Base-by-base conservation (phyloP, 495 filamentous ascomycete species). In the Trichocladium antarcticum region DNA sequence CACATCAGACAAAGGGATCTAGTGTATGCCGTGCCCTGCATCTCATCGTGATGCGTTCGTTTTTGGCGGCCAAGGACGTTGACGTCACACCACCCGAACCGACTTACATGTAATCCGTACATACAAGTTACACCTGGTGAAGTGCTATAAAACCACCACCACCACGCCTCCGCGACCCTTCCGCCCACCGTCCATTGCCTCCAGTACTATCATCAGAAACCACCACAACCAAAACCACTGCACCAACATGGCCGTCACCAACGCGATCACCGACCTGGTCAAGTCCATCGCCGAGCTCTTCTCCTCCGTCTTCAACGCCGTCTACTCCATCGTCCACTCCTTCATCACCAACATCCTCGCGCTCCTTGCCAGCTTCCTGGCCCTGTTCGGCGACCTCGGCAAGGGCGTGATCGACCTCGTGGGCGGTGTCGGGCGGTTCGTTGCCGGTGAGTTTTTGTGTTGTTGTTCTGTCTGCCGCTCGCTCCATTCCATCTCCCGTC, bases 211-310 rank as follows among this genome's bases (percentile, higher is more conserved):
- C 31, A 32, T 9, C 24, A 42, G 24, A 27, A 4, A 16, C 37
- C 4, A 32, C 14, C 8, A n/a, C 28, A 34, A 37, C 27, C 37
- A 6, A 38, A 39, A 29, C 10, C 1, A 37, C 4, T 21, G 32
- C 21, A 49, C 27, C 42, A 58, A 64, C 51, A 65, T 65, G 62
- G 57, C 62, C 31, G 35, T 67, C 55, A 55, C 60, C 2, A 49
- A 39, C 29, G 64, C 62, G 7, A 24, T 67, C 19, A 43, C 56
- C 8, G 60, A 65, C 58, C 54, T 67, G 38, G 29, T 62, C 58
- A 42, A 48, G 40, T 65, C 62, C 20, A 12, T 65, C 57, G 54
- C 43, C 52, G 64, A 67, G 54, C 57, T 67, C 8, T 39, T 65
- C 39, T 45, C 57, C 3, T 62, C 64, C 28, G 29, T 65, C 50